Evolutionary conservation across 129 eudicot species (phyloP), one percentile per base, ranked within the genome.

Genomic region (Calendula officinalis): DNA sequence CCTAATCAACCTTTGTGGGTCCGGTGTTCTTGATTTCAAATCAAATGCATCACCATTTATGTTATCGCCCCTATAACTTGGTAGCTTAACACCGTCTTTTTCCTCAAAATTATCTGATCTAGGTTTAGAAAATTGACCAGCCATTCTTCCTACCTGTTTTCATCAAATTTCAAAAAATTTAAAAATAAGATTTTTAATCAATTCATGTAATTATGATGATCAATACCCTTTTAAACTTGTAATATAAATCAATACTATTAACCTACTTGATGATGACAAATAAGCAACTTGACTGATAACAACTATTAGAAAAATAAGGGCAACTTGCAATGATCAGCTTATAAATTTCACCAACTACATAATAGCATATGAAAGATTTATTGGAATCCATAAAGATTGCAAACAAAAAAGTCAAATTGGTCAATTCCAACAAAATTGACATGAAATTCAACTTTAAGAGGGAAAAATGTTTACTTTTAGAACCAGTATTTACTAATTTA

Each of bases 91-190:
- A 7, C 98, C 98, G 62, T 91, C 42, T 61, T 81, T 87, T 78
- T 91, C 98, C 90, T 91, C 96, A 60, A 91, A 80, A 8, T 56
- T 4, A 36, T 85, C 96, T 41, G 98, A 91, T 73, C 98, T 84
- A 1, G 98, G 96, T 69, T 91, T 91, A 1, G 98, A 90, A 75
- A 91, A 91, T 60, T 91, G 98, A 51, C 98, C 96, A 3, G 98
- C 98, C 98, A 91, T 91, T 78, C 98, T 84, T 62, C 98, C 98
- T 54, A 91, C 98, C 98, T 91, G 62, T 27, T 52, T 16, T 60
- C 36, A 27, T 51, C 52, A 70, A 45, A 41, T 34, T 5, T n/a
- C 49, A 14, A 51, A 3, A 75, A 64, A 53, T 22, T 62, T 68
- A 62, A 70, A 71, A 43, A 42, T 45, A 68, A 42, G 34, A 68